Base-by-base conservation (phyloP, 805 yeast genomes). In the Wickerhamiella qilinensis region DNA sequence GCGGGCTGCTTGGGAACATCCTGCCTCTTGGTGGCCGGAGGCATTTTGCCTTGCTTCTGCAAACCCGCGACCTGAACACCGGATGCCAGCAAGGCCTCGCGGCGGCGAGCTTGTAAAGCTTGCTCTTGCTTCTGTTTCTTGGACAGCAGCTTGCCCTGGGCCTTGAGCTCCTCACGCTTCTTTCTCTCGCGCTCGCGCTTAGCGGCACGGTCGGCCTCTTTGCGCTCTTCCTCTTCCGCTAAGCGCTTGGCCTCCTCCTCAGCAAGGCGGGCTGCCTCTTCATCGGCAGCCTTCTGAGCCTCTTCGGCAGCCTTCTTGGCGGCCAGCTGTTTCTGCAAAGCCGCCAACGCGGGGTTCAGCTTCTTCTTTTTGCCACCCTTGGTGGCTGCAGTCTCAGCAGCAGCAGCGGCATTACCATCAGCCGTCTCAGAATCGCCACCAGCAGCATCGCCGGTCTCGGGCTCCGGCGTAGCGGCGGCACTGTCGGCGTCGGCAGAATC, bases 81-180 rank as follows among this genome's bases (percentile, higher is more conserved):
- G 27, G 85, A 64, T 42, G 77, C 77, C 47, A 88, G 68, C 44
- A 88, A 66, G 52, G 77, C 85, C 47, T 81, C 81, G 59, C 93
- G 80, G 64, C 97, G 84, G 57, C 81, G 80, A 55, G 88, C 96
- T 52, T 77, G 72, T 30, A 76, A 60, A 38, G 76, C 82, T 64
- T 82, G 81, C 57, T 85, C 94, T 60, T 85, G 94, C 62, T 81
- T 84, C 68, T 91, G 98, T 57, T 86, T 88, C 66, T 83, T 91
- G 43, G 95, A 81, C 55, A 91, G 64, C 39, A 77, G 75, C 57
- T 91, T 91, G 54, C 99, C 99, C 62, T 88, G 96, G 27, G 95
- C 91, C 63, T 82, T 83, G 58, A 91, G 73, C 63, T 83, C 88
- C 53, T 91, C 98, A 48, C 73, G 78, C 67, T 80, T 85, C 43